Conservation (phyloP, 306 rosid genomes). For the Neltuma alba region DNA sequence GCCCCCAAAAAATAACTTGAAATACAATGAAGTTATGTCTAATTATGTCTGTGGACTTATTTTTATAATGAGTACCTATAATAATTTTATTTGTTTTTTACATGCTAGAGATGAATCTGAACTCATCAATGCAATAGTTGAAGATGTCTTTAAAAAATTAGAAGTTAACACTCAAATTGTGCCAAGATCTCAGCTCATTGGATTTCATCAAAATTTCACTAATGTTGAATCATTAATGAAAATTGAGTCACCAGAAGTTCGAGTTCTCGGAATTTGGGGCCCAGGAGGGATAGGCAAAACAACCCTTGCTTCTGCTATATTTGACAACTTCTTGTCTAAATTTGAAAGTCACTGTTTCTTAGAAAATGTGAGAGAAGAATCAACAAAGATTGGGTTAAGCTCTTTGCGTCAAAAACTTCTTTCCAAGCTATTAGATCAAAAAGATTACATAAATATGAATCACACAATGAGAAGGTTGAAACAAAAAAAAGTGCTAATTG, state of each 20-base stretch:
- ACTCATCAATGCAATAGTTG: not conserved
- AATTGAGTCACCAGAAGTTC: not conserved
- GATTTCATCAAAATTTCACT: not conserved
- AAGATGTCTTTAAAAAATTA: not conserved
- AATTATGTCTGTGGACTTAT: too few species aligned
- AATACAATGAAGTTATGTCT: too few species aligned
- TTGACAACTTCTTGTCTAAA: not conserved
- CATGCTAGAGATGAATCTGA: not conserved
- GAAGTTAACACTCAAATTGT: too few species aligned
- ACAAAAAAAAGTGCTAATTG: slow-evolving; percentile 12
- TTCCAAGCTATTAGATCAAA: too few species aligned
- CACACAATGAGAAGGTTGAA: not conserved
- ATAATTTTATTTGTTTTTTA: too few species aligned
- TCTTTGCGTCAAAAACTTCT: not conserved
- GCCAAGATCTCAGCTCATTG: not conserved
- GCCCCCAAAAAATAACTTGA: too few species aligned
- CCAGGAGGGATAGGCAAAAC: not conserved
- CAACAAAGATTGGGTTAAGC: too few species aligned
- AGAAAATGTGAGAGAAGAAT: not conserved
- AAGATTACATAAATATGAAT: not conserved
- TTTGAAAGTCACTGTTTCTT: not conserved
- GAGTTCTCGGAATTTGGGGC: not conserved
- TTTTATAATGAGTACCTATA: too few species aligned
- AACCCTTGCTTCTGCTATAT: not conserved
- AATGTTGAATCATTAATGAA: not conserved